Evolutionary conservation across 2,329 filamentous ascomycete genomes (phyloP).

Genomic region (Hypoxylon sp.): DNA sequence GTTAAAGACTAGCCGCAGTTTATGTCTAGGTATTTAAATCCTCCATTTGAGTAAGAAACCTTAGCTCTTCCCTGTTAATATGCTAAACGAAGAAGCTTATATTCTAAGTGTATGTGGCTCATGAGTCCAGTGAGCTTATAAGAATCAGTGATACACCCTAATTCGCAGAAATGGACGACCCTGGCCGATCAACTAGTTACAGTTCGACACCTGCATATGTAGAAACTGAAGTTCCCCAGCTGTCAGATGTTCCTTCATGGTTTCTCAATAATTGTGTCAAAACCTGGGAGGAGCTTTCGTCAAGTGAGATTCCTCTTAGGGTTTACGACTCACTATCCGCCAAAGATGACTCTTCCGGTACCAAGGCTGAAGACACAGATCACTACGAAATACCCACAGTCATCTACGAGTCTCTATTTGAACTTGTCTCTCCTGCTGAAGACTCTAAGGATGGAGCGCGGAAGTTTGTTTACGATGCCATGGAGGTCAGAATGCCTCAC

Average conservation of each 20-base stretch:
- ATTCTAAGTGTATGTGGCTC: not conserved
- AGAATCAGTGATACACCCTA: not conserved
- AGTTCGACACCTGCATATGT: not conserved
- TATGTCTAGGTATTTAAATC: not conserved
- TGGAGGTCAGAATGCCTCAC: slow-evolving; percentile 1
- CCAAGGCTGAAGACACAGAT: too few relatives aligned
- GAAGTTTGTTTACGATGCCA: not conserved
- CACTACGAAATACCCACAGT: not conserved
- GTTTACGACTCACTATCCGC: not conserved
- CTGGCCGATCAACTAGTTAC: not conserved
- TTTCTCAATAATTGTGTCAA: not conserved
- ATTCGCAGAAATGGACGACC: not conserved
- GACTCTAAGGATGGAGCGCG: not conserved
- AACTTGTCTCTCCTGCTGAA: not conserved
- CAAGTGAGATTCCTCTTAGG: not conserved
- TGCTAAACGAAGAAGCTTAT: not conserved
- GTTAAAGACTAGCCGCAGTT: not conserved
- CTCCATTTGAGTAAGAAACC: not conserved
- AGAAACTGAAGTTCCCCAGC: not conserved
- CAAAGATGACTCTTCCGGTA: not conserved
- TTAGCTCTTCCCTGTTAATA: not conserved
- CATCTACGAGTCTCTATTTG: not conserved
- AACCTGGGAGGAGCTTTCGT: slow-evolving; percentile 2
- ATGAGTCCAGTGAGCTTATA: not conserved
- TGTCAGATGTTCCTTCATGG: not conserved